Conservation (phyloP, 2,329 filamentous ascomycete species). For the Cercospora nicotianae region DNA sequence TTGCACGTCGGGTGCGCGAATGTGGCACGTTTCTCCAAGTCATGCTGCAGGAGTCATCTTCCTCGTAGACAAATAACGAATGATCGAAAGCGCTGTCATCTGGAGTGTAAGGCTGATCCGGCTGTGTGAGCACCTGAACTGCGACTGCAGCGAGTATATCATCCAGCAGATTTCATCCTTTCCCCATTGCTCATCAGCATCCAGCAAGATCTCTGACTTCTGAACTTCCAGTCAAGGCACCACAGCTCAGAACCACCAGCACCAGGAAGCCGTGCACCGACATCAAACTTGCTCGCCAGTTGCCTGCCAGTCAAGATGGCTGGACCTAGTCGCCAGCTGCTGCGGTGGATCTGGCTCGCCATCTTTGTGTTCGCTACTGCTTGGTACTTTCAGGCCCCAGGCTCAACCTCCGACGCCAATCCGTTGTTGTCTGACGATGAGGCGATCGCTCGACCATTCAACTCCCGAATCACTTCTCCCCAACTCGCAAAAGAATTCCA, state of each 20-base stretch:
- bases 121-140: neutral
- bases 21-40: neutral
- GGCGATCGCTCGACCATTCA: neutral
- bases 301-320: neutral
- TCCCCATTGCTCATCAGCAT: neutral
- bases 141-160: neutral
- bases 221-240: neutral
- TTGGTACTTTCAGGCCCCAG: neutral
- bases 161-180: neutral
- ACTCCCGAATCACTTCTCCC: neutral
- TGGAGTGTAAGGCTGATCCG: neutral
- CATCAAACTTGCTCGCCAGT: neutral
- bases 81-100: neutral
- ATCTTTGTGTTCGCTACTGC: neutral
- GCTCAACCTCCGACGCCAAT: neutral
- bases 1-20: no score
- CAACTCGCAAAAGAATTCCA: neutral
- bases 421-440: neutral
- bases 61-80: neutral
- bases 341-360: neutral
- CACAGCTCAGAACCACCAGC: neutral
- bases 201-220: neutral
- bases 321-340: neutral
- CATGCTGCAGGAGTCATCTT: neutral
- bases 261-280: neutral